Base-by-base conservation (phyloP, 2,329 filamentous ascomycete genomes). In the Colletotrichum sp. region DNA sequence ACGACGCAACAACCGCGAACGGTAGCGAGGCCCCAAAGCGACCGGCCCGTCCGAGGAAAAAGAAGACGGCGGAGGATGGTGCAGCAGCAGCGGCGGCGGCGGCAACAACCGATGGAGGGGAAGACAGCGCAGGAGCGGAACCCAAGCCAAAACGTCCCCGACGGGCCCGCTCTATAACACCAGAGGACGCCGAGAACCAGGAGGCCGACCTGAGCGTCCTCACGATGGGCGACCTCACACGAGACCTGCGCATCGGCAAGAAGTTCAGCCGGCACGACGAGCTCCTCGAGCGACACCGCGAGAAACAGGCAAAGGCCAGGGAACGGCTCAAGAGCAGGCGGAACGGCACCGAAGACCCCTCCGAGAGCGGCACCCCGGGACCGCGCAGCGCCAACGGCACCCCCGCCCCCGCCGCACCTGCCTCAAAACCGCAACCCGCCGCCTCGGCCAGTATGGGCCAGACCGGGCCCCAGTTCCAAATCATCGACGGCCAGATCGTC, bases 181-280 rank as follows among this genome's bases (percentile, higher is more conserved):
- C 93, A 3, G 92, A 93, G 69, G 91, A 93, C 78, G 91, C 92
- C 5, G 92, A 94, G 80, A 83, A 85, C 28, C 88, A 90, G 74
- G 83, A 90, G 77, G 92, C 96, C 71, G 93, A 96, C 80, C 87
- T 91, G 26, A 89, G 90, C 28, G 90, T 89, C 5, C 89, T 94
- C 30, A 94, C 92, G 70, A 95, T 97, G 92, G 90, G 89, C 59
- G 93, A 95, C 73, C 85, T 97, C 5, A 94, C 92, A 66, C 91
- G 90, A 77, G 93, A 95, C 80, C 86, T 94, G 68, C 89, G 90
- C 26, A 93, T 93, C 72, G 95, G 95, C 73, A 94, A 94, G 82
- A 92, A 93, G 75, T 96, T 95, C 72, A 93, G 92, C 80, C 90
- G 93, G 5, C 94, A 95, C 79, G 92, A 93, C 79, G 92, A 94